These are phyloP conservation scores for Alternaria consortialis DNA, from an alignment of 2,329 filamentous ascomycete genomes.

Conservation along the genomic window DNA sequence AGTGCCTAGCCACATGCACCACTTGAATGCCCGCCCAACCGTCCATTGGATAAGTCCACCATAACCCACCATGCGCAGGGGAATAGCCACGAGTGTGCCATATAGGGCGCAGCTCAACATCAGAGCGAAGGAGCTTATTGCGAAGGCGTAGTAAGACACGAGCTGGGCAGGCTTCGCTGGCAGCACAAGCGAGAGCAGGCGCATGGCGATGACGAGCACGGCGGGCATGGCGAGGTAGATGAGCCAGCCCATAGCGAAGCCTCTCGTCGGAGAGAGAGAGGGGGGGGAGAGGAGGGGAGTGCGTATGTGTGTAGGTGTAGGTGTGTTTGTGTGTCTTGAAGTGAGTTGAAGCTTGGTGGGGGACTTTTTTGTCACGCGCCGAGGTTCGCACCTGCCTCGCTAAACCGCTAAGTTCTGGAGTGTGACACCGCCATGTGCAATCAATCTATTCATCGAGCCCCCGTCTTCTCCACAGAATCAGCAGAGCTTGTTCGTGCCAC, in stretches of 20 bases:
- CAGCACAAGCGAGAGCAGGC: slow-evolving; percentile 38
- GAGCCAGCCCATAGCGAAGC: slow-evolving; percentile 43
- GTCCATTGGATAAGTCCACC: slow-evolving; percentile 87
- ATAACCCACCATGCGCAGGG: slow-evolving; percentile 75
- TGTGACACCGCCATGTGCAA: slow-evolving; percentile 8
- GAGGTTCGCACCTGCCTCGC: slow-evolving; percentile 24
- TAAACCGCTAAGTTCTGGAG: slow-evolving; percentile 21
- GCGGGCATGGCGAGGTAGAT: slow-evolving; percentile 40
- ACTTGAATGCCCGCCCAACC: slow-evolving; percentile 80
- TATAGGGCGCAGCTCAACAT: slow-evolving; percentile 65
- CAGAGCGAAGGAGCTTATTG: slow-evolving; percentile 55
- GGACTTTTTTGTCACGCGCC: slow-evolving; percentile 37
- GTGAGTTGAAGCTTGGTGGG: slow-evolving; percentile 15
- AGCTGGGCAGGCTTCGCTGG: slow-evolving; percentile 42
- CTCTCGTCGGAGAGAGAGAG: slow-evolving; percentile 7
- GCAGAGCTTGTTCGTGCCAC: slow-evolving; percentile 11
- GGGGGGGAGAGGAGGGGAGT: neutral
- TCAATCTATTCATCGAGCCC: neutral
- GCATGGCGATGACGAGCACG: slow-evolving; percentile 41
- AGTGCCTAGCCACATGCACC: slow-evolving; percentile 75
- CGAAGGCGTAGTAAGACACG: slow-evolving; percentile 72
- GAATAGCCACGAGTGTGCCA: slow-evolving; percentile 77
- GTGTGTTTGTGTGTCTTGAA: neutral
- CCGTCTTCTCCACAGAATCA: slow-evolving; percentile 25
- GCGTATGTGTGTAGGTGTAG: slow-evolving; percentile 5